phyloP scores from a whole-genome alignment of 108 stramenopile genomes.

The Nannochloropsis gaditana region DNA sequence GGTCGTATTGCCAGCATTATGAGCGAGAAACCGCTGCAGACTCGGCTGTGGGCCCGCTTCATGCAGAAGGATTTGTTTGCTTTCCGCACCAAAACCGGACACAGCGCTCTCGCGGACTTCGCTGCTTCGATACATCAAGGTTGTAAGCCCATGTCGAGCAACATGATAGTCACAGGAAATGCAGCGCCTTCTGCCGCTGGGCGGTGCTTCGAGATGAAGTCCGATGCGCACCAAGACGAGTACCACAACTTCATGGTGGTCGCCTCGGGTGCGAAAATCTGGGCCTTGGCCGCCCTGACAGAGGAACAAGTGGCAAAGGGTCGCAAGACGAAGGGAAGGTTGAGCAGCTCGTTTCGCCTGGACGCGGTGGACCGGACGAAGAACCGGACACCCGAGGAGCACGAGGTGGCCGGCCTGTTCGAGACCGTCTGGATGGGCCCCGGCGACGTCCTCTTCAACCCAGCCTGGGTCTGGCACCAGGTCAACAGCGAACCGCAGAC shows the following conservation, averaged over 20 bases:
- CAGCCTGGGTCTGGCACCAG: conserved; percentile 6
- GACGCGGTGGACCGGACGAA: neutral
- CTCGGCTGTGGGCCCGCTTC: conserved; percentile 4
- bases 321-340: neutral
- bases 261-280: neutral
- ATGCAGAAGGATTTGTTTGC: neutral
- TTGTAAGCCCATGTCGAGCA: neutral
- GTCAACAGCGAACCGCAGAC: conserved; percentile 17
- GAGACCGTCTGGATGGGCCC: conserved; percentile 8
- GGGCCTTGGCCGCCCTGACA: conserved; percentile 10
- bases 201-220: conserved; percentile 16
- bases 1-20: conserved; percentile 14
- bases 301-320: conserved; percentile 1
- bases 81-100: neutral
- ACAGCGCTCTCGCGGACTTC: neutral
- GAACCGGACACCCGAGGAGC: neutral
- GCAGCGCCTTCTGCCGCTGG: neutral
- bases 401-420: neutral
- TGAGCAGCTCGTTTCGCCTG: neutral
- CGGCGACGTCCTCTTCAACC: neutral
- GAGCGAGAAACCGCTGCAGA: neutral
- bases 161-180: neutral
- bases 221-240: conserved; percentile 6
- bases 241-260: conserved; percentile 1
- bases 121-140: neutral